Conservation (phyloP, 1,284 basidiomycete genomes). For the Cutaneotrichosporon spelunceum region DNA sequence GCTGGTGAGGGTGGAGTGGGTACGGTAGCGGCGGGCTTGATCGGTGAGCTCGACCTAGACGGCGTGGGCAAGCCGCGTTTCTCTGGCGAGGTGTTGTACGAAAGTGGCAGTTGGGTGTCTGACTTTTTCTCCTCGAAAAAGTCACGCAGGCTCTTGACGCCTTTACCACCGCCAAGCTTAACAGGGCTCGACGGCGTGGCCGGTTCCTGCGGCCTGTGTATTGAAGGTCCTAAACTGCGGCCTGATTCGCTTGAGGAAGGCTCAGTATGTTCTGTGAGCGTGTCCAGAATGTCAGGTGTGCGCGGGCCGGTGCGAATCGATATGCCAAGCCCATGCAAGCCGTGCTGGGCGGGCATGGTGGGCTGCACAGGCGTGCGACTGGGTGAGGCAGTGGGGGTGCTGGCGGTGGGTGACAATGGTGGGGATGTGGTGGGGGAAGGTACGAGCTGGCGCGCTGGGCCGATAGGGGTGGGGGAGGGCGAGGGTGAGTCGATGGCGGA, state of each 20-base stretch:
- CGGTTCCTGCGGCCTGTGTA: not conserved
- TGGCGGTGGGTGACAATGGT: not conserved
- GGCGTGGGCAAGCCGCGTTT: slow-evolving; percentile 1
- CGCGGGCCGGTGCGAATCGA: slow-evolving; percentile 7
- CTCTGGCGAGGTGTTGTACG: not conserved
- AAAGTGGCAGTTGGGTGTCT: not conserved
- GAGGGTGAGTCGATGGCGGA: slow-evolving; percentile 3
- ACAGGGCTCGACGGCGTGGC: slow-evolving; percentile 21
- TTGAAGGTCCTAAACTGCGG: not conserved
- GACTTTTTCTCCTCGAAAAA: slow-evolving; percentile 31
- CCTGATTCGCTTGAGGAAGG: slow-evolving; percentile 8
- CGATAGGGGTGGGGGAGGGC: slow-evolving; percentile 2
- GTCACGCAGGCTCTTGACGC: slow-evolving; percentile 9
- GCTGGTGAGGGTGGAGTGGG: not conserved
- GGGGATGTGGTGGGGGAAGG: slow-evolving; percentile 1
- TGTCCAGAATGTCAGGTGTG: slow-evolving; percentile 22
- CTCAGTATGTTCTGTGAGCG: slow-evolving; percentile 17
- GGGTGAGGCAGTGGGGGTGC: not conserved
- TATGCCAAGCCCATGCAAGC: slow-evolving; percentile 16
- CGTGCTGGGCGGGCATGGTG: slow-evolving; percentile 1
- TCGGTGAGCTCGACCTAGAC: not conserved
- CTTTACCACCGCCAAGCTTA: not conserved
- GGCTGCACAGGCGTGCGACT: not conserved
- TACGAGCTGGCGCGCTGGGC: not conserved
- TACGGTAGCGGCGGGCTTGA: not conserved